Evolutionary conservation across 176 grass and related monocot genomes (phyloP), one percentile per base, ranked within the genome.

Genomic region (Phoenix dactylifera): DNA sequence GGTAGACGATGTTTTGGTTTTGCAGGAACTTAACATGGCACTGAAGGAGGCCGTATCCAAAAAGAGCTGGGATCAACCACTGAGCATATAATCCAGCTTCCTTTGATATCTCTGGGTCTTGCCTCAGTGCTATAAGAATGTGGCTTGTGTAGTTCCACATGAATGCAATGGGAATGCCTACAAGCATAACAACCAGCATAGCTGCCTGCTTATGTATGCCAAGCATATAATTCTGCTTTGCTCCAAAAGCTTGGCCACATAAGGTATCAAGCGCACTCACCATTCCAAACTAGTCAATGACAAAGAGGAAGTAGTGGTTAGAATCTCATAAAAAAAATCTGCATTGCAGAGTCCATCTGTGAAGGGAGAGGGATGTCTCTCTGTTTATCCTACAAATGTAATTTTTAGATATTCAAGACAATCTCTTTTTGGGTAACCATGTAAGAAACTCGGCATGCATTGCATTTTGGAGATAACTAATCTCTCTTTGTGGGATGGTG

Each of bases 171-270:
- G 69, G 71, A 16, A 82, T 61, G 72, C 74, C 71, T 52, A 84
- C 57, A 14, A 84, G 62, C 58, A 73, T 70, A 22, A 94, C 77
- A 25, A 88, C 72, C 6, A 94, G 22, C 63, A 84, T 85, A 23
- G 84, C 84, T 18, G 84, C 75, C 73, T 94, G 89, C 64, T 77
- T 85, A 74, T 88, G 73, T 18, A 94, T 79, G 50, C 89, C 89
- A 3, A 94, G 67, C 35, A 82, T 70, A 18, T 82, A 4, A 54
- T 85, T 67, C 68, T 85, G 74, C 58, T 85, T 94, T 7, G 89
- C 89, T 23, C 89, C 89, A 18, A 73, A 88, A 22, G 81, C 74
- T 76, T 94, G 84, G n/a, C 89, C 89, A 26, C 84, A 94, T 16
- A 95, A 15, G 2, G 76, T 79, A 57, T 79, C 76, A 54, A 79